phyloP scores from a whole-genome alignment of 768 basidiomycete species.

The Phanerochaete sordida region DNA sequence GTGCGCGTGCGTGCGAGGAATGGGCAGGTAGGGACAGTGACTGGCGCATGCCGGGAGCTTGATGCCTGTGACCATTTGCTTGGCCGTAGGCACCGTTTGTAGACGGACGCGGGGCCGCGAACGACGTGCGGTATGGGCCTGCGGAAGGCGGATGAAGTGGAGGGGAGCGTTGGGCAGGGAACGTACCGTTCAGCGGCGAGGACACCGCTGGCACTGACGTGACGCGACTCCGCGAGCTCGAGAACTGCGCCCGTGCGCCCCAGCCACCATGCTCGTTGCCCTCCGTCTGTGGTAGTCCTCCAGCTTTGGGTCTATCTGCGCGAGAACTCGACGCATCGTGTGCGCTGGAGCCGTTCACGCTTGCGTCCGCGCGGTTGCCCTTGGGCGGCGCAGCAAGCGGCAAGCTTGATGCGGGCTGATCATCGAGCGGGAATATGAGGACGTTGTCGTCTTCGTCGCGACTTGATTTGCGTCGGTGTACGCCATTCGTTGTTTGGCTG shows the following conservation, averaged over 20 bases:
- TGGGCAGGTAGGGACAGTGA: constrained; percentile 25
- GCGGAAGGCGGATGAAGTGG: constrained; percentile 24
- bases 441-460: constrained; percentile 30
- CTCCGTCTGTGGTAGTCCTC: background rate
- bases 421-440: constrained; percentile 15
- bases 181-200: constrained; percentile 8
- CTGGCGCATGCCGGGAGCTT: constrained; percentile 26
- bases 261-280: constrained; percentile 1
- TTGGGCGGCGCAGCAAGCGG: constrained; percentile 9
- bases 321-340: background rate
- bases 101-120: constrained; percentile 16
- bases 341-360: background rate
- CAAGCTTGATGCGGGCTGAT: constrained; percentile 13
- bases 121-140: constrained; percentile 27
- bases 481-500: background rate
- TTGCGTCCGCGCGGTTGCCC: constrained; percentile 5
- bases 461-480: constrained; percentile 35
- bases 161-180: constrained; percentile 20
- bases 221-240: constrained; percentile 17
- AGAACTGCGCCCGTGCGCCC: constrained; percentile 8
- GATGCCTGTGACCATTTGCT: constrained; percentile 13
- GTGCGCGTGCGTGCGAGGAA: constrained; percentile 38
- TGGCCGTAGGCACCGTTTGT: constrained; percentile 12
- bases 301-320: background rate
- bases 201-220: constrained; percentile 21